These are phyloP conservation scores for Neckera pumila DNA, from an alignment of 225 moss, liverwort and hornwort genomes.

Conservation along the genomic window DNA sequence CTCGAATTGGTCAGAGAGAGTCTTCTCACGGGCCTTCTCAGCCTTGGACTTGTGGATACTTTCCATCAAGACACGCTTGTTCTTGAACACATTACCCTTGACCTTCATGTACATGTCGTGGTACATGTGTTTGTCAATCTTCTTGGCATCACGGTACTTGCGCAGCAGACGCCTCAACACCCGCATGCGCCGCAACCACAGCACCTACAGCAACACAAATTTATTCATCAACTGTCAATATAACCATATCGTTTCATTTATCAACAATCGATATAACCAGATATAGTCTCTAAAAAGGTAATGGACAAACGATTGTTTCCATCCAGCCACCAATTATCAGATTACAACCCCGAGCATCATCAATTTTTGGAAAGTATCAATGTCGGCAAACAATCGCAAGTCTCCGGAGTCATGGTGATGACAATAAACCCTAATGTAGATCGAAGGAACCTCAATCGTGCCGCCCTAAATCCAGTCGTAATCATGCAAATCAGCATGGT, in stretches of 20 bases:
- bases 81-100: conserved; percentile 83
- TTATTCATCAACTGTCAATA: not conserved
- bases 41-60: conserved; percentile 81
- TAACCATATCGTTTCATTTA: not conserved
- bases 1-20: conserved; percentile 71
- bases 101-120: conserved; percentile 94
- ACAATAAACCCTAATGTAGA: not conserved
- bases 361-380: not conserved
- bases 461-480: not conserved
- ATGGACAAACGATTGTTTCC: not conserved
- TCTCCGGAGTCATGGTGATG: not conserved
- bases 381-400: not conserved
- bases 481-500: not conserved
- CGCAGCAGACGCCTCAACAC: conserved; percentile 66
- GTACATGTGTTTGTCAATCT: conserved; percentile 86
- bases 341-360: not conserved
- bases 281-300: not conserved
- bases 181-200: conserved; percentile 75
- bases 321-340: not conserved
- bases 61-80: conserved; percentile 84
- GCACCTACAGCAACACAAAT: not conserved
- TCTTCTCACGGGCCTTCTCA: conserved; percentile 80
- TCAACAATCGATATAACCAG: not conserved
- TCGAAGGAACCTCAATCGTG: not conserved
- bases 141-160: conserved; percentile 81